Conservation (phyloP, 208 protist genomes). For the Crithidia fasciculata region DNA sequence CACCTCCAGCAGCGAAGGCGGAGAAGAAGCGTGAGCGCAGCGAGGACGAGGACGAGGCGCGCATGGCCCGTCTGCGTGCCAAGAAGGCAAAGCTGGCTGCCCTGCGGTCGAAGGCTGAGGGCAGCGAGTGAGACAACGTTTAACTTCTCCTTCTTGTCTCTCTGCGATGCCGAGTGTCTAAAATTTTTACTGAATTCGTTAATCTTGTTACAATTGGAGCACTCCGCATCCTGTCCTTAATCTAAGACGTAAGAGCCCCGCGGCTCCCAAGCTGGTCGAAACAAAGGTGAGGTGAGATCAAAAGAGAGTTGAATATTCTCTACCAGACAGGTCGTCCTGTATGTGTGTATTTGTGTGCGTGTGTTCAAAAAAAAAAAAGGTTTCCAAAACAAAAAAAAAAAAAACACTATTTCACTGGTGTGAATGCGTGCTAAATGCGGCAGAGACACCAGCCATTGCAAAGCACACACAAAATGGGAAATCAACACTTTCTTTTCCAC, state of each 20-base stretch:
- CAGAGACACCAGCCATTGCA: not conserved
- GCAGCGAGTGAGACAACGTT: not conserved
- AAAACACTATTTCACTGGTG: not conserved
- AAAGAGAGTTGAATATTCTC: no score
- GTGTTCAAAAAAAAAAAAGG: not conserved
- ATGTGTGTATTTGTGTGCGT: no score
- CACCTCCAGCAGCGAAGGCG: slow-evolving; percentile 5
- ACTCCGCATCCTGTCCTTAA: no score
- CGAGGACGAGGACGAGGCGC: slow-evolving; percentile 45
- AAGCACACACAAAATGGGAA: no score
- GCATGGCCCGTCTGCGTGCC: slow-evolving; percentile 60
- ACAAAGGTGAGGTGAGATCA: no score
- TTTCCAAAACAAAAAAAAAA: not conserved
- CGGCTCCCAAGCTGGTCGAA: no score
- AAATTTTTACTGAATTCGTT: no score
- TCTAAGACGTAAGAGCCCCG: no score
- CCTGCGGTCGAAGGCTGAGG: slow-evolving; percentile 52
- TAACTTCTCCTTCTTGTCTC: not conserved
- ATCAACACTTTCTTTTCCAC: no score
- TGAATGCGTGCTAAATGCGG: not conserved
- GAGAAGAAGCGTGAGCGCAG: slow-evolving; percentile 27
- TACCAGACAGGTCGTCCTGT: no score
- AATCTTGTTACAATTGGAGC: no score
- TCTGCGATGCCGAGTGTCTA: no score
- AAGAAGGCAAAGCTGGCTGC: slow-evolving; percentile 70